phyloP scores from a whole-genome alignment of 1,284 basidiomycete genomes.

The Trichosporon asahii region DNA sequence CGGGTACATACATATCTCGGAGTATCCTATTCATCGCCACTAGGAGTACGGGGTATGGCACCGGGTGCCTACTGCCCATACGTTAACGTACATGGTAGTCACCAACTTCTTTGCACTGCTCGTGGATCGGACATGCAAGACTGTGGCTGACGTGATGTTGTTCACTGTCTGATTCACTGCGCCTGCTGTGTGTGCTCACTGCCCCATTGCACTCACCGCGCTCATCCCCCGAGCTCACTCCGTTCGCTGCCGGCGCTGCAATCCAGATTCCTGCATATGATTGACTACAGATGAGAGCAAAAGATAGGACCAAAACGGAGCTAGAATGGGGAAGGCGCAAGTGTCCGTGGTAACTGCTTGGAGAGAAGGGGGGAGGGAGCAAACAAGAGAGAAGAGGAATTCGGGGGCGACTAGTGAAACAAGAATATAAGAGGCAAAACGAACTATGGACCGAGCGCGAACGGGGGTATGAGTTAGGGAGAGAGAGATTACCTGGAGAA shows the following conservation, averaged over 20 bases:
- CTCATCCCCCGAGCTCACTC: neutral
- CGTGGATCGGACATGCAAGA: too few species aligned
- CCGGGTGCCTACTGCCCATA: slow-evolving; percentile 4
- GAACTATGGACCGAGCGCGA: neutral
- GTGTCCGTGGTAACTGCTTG: slow-evolving; percentile 1
- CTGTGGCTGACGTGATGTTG: neutral
- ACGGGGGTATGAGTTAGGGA: neutral
- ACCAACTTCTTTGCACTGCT: neutral
- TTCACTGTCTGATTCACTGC: too few species aligned
- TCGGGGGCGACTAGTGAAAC: neutral
- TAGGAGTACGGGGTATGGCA: neutral
- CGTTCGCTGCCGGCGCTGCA: neutral
- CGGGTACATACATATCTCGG: too few species aligned
- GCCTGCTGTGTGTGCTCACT: too few species aligned
- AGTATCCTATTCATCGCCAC: neutral
- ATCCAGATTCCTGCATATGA: neutral
- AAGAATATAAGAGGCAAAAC: neutral
- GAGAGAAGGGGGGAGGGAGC: neutral
- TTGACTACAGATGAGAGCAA: neutral
- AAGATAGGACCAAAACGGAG: neutral
- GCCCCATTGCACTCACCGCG: too few species aligned
- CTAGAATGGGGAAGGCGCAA: neutral
- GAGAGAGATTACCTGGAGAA: neutral
- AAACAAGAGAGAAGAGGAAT: neutral
- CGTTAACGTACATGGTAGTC: slow-evolving; percentile 1